Evolutionary conservation across 805 yeast species (phyloP), one percentile per base, ranked within the genome.

Genomic region (Kuraishia piskuri): DNA sequence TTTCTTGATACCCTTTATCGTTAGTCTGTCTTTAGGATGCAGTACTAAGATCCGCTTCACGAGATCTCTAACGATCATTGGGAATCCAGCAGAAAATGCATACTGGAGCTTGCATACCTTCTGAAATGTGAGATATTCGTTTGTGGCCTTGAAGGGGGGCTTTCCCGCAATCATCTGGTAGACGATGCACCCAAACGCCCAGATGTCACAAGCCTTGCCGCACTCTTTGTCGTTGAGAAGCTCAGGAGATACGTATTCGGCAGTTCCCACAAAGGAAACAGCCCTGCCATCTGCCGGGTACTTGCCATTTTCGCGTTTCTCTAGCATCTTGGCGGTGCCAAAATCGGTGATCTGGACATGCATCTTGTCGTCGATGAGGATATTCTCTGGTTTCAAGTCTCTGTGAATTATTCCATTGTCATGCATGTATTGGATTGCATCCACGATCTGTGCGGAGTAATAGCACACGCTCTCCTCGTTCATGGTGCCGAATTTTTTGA

Each of bases 351-450:
- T 75, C 65, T 82, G 85, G 46, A 86, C 74, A 55, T 82, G 77
- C 73, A 78, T 72, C 24, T 82, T 75, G 37, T 70, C 71, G 62
- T 85, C 88, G 22, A 88, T 69, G 51, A 88, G 66, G 25, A 88
- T 86, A 65, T 88, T 88, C 62, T 88, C 96, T 0, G 96, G 96
- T 64, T 88, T 88, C 49, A 88, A 78, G 69, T 94, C 99, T 70
- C 99, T 80, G 72, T 88, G 96, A 48, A 88, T 77, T 23, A 88
- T 82, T 45, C 96, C 96, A 60, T 79, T 82, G 51, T 74, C 75
- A 62, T 88, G 95, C 81, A 88, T 80, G 63, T 75, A 86, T 58
- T 76, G 76, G 24, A 87, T 76, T 0, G 91, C 89, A 65, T 86
- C 92, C 26, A 88, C 69, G 5, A 88, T 73, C 64, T 88, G 96